phyloP scores from a whole-genome alignment of 2,329 filamentous ascomycete species.

The Colletotrichum australisinense region DNA sequence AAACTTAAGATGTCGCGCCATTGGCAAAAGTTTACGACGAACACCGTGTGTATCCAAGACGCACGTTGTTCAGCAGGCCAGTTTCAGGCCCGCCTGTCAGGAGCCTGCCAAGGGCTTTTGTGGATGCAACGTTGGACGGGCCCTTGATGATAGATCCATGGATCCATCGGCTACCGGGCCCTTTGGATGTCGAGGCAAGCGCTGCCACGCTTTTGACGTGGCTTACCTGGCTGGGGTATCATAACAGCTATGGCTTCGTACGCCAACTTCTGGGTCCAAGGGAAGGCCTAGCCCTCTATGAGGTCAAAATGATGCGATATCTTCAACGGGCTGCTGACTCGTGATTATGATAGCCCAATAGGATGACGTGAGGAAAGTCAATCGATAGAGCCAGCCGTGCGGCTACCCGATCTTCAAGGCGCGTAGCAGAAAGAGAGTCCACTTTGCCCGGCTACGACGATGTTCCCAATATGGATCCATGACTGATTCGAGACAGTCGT shows the following conservation, averaged over 20 bases:
- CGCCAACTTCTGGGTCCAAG: conserved; percentile 3
- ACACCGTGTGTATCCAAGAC: conserved; percentile 32
- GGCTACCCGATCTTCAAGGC: conserved; percentile 13
- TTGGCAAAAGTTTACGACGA: conserved; percentile 3
- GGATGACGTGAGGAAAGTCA: not conserved
- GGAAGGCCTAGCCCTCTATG: not conserved
- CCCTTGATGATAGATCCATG: conserved; percentile 25
- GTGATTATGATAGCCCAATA: conserved; percentile 4
- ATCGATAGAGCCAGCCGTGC: conserved; percentile 4
- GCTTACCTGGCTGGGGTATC: not conserved
- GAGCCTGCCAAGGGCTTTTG: conserved; percentile 19
- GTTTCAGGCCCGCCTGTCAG: conserved; percentile 33
- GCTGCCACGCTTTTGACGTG: not conserved
- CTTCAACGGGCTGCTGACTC: conserved; percentile 19
- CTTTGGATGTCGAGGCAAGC: conserved; percentile 9
- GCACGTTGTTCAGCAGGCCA: conserved; percentile 30
- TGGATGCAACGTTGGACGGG: conserved; percentile 38
- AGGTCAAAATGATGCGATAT: conserved; percentile 2
- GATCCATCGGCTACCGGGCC: conserved; percentile 21
- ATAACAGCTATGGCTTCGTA: conserved; percentile 6
- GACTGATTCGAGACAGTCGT: conserved; percentile 22
- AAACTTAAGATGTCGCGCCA: not conserved
- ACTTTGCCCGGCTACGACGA: not conserved
- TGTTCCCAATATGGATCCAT: not conserved
- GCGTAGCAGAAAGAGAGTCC: not conserved